Percentiles rank a stretch among this genome's conserved stretches.
Conservation (phyloP, 169 alveolate genomes). For the Plasmodium gonderi region DNA sequence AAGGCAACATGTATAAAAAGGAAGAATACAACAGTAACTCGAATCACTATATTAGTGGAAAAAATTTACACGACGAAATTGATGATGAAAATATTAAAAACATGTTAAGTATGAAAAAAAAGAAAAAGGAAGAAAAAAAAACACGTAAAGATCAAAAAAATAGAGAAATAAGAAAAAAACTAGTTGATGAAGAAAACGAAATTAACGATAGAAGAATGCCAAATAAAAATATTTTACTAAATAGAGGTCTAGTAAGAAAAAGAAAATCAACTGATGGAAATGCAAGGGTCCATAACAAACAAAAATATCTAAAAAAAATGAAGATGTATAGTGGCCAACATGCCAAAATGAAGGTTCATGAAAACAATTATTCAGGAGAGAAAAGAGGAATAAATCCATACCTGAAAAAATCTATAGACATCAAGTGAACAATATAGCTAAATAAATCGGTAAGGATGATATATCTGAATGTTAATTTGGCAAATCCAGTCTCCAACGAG, state of each 20-base stretch:
- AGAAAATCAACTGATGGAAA: constrained; percentile 94
- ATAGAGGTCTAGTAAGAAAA: constrained; percentile 92
- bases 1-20: background rate
- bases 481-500: no score
- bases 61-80: constrained; percentile 14
- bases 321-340: constrained; percentile 80
- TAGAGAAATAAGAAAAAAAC: constrained; percentile 75
- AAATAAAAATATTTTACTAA: constrained; percentile 88
- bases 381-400: constrained; percentile 87
- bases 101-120: constrained; percentile 70
- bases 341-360: constrained; percentile 79
- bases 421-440: background rate
- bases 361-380: constrained; percentile 87
- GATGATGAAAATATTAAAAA: constrained; percentile 74
- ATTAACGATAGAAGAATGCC: constrained; percentile 72
- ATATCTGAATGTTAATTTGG: background rate
- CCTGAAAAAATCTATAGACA: constrained; percentile 85
- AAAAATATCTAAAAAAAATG: constrained; percentile 90
- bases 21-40: constrained; percentile 32
- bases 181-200: constrained; percentile 76
- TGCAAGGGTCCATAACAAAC: constrained; percentile 93
- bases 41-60: constrained; percentile 12
- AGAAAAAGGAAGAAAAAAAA: constrained; percentile 73
- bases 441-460: background rate
- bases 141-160: constrained; percentile 18